Evolutionary conservation across 176 grass and related monocot genomes (phyloP), one percentile per base, ranked within the genome.

Genomic region (bread wheat (Triticum aestivum)): DNA sequence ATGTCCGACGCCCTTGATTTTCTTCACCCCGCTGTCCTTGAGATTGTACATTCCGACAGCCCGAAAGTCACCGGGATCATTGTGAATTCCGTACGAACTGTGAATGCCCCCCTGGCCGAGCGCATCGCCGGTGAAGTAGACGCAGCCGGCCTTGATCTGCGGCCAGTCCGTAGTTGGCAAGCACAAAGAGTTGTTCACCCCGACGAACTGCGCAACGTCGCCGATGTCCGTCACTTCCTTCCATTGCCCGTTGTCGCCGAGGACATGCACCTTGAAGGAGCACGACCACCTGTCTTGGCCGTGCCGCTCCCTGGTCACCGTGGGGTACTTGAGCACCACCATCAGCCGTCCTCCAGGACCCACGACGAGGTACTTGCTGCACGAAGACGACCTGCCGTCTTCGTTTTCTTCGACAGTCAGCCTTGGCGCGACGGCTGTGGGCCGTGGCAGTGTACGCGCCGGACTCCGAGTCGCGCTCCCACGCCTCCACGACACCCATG

Each of bases 191-290:
- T 45, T 73, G 39, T 73, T 73, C 70, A 73, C 24, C n/a, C 39
- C 70, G 10, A 73, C n/a, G 39, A 73, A 73, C 2, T 47, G 0
- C 11, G n/a, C 39, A 2, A 73, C 11, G 39, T 73, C 39, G 21
- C 70, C 70, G 11, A 73, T 3, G 70, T 73, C 70, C n/a, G 2
- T 26, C n/a, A 38, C 24, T 21, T 73, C 39, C 70, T 45, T 73
- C 70, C 39, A 32, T 39, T 47, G n/a, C 11, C 39, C 39, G 70
- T 45, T 38, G 70, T 73, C 70, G n/a, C 70, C 11, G 8, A 73
- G 70, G 39, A 47, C 70, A 73, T 73, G 70, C 8, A 73, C 70
- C n/a, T 73, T 73, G n/a, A 73, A 73, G n/a, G 70, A 45, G n/a
- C 70, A 73, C 70, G 70, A 4, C 70, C 39, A 73, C 10, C 12